These are phyloP conservation scores for Cladosporium sp. DNA, from an alignment of 2,329 filamentous ascomycete species.

Conservation along the genomic window DNA sequence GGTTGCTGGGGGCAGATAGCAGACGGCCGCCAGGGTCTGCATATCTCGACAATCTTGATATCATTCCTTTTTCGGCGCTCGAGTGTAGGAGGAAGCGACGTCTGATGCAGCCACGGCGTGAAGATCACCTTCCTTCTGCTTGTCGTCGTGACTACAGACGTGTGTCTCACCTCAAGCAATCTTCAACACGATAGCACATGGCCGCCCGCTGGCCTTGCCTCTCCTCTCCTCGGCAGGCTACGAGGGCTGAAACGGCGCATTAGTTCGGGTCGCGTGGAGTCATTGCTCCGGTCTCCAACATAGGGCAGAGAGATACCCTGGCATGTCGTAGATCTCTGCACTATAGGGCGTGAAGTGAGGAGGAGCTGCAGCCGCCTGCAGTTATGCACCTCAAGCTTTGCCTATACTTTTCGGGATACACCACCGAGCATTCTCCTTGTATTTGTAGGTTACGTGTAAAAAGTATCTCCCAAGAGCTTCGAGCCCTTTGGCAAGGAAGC, in stretches of 20 bases:
- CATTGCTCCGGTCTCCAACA: neutral
- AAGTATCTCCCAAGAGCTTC: neutral
- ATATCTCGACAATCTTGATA: slow-evolving; percentile 17
- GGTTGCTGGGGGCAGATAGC: slow-evolving; percentile 17
- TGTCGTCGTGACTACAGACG: neutral
- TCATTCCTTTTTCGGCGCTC: neutral
- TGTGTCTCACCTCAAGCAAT: neutral
- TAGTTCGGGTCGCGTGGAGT: neutral
- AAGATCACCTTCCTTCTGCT: neutral
- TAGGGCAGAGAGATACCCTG: neutral
- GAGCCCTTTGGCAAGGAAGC: neutral
- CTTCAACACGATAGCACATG: neutral
- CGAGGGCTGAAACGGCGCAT: neutral
- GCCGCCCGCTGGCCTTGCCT: neutral
- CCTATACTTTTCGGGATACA: neutral
- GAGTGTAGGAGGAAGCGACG: neutral
- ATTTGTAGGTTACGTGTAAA: neutral
- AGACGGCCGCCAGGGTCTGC: slow-evolving; percentile 2
- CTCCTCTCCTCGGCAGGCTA: neutral
- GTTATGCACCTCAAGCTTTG: neutral
- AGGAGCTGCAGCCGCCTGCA: neutral
- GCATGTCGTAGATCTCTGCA: neutral
- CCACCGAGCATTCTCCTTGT: neutral
- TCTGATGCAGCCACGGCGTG: neutral
- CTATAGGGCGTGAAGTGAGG: neutral